phyloP scores from a whole-genome alignment of 345 rosid species.

The Bruguiera sexangula region DNA sequence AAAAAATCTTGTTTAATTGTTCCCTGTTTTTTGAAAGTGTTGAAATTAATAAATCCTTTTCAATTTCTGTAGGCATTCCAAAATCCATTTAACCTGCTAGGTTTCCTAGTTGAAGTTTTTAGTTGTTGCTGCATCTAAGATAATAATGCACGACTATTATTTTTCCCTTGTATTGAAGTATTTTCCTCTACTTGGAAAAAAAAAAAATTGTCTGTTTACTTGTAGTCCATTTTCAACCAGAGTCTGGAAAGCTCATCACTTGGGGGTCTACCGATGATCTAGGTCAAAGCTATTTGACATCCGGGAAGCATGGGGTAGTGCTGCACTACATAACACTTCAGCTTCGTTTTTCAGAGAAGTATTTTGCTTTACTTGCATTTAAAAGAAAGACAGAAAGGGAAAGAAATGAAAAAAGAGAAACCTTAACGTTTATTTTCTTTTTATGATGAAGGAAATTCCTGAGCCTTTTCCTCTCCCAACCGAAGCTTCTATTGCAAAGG shows the following conservation, averaged over 20 bases:
- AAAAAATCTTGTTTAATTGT: too few relatives aligned
- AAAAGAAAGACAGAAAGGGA: background rate
- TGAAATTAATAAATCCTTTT: background rate
- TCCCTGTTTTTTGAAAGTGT: too few relatives aligned
- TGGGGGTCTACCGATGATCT: constrained; percentile 99
- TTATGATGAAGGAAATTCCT: constrained; percentile 67
- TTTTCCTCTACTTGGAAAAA: background rate
- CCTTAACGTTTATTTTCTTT: constrained; percentile 5
- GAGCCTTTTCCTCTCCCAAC: constrained; percentile 92
- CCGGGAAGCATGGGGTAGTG: constrained; percentile 95
- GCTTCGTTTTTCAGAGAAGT: constrained; percentile 4
- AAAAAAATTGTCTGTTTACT: background rate
- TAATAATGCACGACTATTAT: background rate
- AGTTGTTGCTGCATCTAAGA: background rate
- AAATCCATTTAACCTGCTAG: background rate
- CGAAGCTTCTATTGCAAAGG: constrained; percentile 58
- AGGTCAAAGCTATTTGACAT: constrained; percentile 95
- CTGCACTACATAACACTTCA: constrained; percentile 4
- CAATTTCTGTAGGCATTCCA: background rate
- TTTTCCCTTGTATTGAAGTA: background rate
- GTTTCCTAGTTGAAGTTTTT: constrained; percentile 4
- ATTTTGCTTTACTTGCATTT: background rate
- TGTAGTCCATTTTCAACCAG: constrained; percentile 39
- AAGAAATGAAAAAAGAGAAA: background rate
- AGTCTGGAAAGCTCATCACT: constrained; percentile 88